These are phyloP conservation scores for Aureobasidium mangrovei DNA, from an alignment of 2,329 filamentous ascomycete genomes.

Conservation along the genomic window DNA sequence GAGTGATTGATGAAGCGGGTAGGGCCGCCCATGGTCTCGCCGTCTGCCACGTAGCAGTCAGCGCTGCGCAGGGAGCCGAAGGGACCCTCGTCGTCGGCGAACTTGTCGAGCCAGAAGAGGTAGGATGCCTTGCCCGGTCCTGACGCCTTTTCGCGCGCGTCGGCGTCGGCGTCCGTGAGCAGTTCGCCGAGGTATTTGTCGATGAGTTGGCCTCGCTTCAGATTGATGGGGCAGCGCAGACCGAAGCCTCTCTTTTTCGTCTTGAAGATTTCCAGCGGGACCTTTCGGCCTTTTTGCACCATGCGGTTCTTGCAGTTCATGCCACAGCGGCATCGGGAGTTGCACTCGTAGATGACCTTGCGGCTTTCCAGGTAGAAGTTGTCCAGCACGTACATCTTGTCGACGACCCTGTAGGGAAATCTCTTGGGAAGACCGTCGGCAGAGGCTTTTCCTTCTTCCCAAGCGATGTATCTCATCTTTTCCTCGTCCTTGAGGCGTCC, in stretches of 20 bases:
- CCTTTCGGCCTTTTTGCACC: slow-evolving; percentile 62
- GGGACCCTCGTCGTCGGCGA: slow-evolving; percentile 47
- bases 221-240: slow-evolving; percentile 54
- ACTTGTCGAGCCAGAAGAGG: slow-evolving; percentile 75
- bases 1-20: slow-evolving; percentile 79
- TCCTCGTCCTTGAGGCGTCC: slow-evolving; percentile 14
- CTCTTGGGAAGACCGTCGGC: slow-evolving; percentile 35
- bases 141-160: slow-evolving; percentile 51
- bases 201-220: slow-evolving; percentile 67
- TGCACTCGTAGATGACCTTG: slow-evolving; percentile 68
- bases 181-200: slow-evolving; percentile 65
- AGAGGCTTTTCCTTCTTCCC: slow-evolving; percentile 23
- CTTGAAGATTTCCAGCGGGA: slow-evolving; percentile 69
- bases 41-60: slow-evolving; percentile 45
- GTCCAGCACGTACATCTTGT: slow-evolving; percentile 29
- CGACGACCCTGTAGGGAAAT: slow-evolving; percentile 52
- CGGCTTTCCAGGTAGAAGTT: slow-evolving; percentile 36
- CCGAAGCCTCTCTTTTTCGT: slow-evolving; percentile 62
- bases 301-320: slow-evolving; percentile 62
- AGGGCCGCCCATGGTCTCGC: slow-evolving; percentile 68
- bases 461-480: slow-evolving; percentile 18
- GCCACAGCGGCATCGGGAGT: slow-evolving; percentile 59
- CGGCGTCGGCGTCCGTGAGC: slow-evolving; percentile 49
- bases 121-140: slow-evolving; percentile 65
- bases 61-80: slow-evolving; percentile 32